Evolutionary conservation across 495 filamentous ascomycete species (phyloP).

Genomic region (Penicillium bialowiezense): DNA sequence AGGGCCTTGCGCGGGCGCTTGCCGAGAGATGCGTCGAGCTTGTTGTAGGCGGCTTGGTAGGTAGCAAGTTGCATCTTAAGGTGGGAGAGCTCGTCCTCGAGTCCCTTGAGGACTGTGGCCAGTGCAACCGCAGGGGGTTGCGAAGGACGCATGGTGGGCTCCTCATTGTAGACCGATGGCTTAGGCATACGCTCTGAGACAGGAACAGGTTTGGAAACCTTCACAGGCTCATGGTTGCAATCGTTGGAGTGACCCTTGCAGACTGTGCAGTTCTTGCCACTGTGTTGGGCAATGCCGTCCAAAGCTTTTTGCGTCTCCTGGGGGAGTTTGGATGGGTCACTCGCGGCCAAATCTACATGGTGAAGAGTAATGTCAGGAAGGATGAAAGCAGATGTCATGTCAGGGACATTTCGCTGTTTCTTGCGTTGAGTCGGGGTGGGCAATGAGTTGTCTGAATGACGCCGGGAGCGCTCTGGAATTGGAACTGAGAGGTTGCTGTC

Average conservation of each 20-base stretch:
- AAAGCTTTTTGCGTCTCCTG: slow-evolving; percentile 56
- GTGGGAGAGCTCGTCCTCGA: slow-evolving; percentile 81
- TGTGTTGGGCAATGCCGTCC: slow-evolving; percentile 58
- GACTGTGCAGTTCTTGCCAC: slow-evolving; percentile 68
- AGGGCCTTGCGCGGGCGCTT: slow-evolving; percentile 67
- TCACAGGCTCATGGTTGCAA: slow-evolving; percentile 51
- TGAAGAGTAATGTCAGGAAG: slow-evolving; percentile 65
- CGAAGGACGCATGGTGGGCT: slow-evolving; percentile 74
- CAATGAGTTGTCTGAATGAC: slow-evolving; percentile 47
- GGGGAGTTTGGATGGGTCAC: slow-evolving; percentile 37
- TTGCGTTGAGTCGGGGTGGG: slow-evolving; percentile 24
- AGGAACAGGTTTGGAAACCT: slow-evolving; percentile 64
- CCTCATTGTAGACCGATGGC: slow-evolving; percentile 53
- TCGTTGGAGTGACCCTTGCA: slow-evolving; percentile 56
- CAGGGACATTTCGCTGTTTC: slow-evolving; percentile 23
- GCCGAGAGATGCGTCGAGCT: slow-evolving; percentile 64
- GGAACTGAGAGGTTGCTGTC: slow-evolving; percentile 33
- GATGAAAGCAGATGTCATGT: slow-evolving; percentile 10
- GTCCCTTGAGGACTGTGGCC: slow-evolving; percentile 71
- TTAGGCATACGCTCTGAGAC: slow-evolving; percentile 64
- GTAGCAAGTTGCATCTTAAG: slow-evolving; percentile 63
- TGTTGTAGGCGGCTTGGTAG: slow-evolving; percentile 60
- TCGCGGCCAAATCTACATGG: slow-evolving; percentile 31
- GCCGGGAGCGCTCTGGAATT: slow-evolving; percentile 33
- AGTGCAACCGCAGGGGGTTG: slow-evolving; percentile 73